Percentiles rank a stretch among this genome's conserved stretches.
phyloP scores from a whole-genome alignment of 2,329 filamentous ascomycete genomes.

The Talaromyces sp. region DNA sequence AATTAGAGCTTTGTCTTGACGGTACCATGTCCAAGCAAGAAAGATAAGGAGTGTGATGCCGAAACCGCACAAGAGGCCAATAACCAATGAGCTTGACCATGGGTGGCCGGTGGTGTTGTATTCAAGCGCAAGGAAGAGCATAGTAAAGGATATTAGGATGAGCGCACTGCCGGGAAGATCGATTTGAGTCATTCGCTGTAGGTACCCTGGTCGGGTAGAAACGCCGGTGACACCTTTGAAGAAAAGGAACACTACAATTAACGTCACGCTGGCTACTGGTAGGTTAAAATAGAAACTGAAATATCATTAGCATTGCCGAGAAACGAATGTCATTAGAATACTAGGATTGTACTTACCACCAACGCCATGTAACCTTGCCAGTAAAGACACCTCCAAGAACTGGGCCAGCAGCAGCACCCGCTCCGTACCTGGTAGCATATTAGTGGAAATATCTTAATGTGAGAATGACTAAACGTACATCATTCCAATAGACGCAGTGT shows the following conservation, averaged over 20 bases:
- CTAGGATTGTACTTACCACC: conserved; percentile 19
- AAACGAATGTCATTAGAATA: not conserved
- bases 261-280: conserved; percentile 19
- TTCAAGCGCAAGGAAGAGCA: conserved; percentile 27
- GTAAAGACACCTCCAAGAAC: conserved; percentile 37
- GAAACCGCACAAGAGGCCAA: conserved; percentile 26
- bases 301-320: not conserved
- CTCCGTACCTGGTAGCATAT: conserved; percentile 19
- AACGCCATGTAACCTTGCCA: conserved; percentile 24
- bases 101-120: conserved; percentile 26
- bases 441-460: not conserved
- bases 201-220: conserved; percentile 14
- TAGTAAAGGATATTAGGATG: conserved; percentile 25
- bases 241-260: conserved; percentile 18
- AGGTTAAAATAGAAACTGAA: conserved; percentile 22
- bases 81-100: conserved; percentile 24
- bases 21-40: conserved; percentile 23
- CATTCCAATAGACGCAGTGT: conserved; percentile 29
- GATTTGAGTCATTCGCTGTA: conserved; percentile 23
- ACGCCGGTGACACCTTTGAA: conserved; percentile 14
- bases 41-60: conserved; percentile 23
- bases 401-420: conserved; percentile 32
- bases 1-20: conserved; percentile 24
- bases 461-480: conserved; percentile 11
- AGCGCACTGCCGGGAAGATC: conserved; percentile 25